Evolutionary conservation across 1,284 basidiomycete species (phyloP).

Genomic region (Hortiboletus rubellus): DNA sequence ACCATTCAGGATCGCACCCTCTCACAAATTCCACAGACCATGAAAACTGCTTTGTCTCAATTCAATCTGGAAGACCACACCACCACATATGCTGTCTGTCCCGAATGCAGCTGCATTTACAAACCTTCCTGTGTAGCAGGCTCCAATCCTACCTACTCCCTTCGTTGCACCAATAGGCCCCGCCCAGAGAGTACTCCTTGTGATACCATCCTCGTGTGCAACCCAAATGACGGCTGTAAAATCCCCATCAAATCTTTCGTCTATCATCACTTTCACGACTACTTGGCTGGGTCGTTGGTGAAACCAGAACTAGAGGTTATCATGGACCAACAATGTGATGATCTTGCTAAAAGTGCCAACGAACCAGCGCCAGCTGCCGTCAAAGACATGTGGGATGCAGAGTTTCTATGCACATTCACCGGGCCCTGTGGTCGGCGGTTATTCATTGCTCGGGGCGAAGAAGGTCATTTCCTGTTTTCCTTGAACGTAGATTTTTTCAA

Average conservation of each 20-base stretch:
- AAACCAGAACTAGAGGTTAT: not conserved
- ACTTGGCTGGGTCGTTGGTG: no score
- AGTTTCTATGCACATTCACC: not conserved
- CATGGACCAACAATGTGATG: not conserved
- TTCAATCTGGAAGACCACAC: constrained; percentile 26
- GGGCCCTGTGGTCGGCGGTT: not conserved
- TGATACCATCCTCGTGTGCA: no score
- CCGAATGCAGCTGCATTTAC: constrained; percentile 19
- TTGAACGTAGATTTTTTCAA: not conserved
- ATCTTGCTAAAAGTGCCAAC: not conserved
- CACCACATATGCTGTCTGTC: constrained; percentile 22
- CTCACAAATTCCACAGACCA: not conserved
- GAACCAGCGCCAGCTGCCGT: not conserved
- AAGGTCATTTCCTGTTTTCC: not conserved
- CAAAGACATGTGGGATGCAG: not conserved
- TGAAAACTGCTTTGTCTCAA: constrained; percentile 12
- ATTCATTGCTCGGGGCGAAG: not conserved
- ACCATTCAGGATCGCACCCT: not conserved
- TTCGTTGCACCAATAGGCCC: no score
- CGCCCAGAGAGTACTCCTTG: no score
- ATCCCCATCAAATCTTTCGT: no score
- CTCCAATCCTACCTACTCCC: no score
- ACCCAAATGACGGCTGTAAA: no score
- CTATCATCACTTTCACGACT: no score
- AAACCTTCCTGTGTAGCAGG: not conserved